phyloP scores from a whole-genome alignment of 2,329 filamentous ascomycete genomes.

The Domatiomyces catenatus region DNA sequence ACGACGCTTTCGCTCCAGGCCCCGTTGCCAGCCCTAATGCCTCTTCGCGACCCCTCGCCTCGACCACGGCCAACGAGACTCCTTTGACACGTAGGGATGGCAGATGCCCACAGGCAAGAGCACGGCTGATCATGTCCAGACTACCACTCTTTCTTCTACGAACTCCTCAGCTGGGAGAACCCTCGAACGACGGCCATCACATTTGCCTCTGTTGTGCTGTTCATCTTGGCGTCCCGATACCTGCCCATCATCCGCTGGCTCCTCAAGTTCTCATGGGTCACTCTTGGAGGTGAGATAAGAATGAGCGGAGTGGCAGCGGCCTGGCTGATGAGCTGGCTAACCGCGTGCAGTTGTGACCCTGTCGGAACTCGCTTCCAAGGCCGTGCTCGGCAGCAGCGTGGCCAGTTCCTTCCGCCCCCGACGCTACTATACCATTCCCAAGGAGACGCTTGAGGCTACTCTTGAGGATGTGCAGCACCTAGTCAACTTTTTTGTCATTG shows the following conservation, averaged over 20 bases:
- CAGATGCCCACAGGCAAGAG: not conserved
- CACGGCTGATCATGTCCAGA: conserved; percentile 24
- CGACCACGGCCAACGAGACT: conserved; percentile 44
- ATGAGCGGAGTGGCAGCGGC: conserved; percentile 1
- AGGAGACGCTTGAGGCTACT: conserved; percentile 46
- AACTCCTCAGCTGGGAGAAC: conserved; percentile 52
- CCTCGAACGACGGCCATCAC: conserved; percentile 48
- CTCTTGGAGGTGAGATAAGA: conserved; percentile 38
- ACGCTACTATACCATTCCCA: conserved; percentile 51
- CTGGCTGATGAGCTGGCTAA: not conserved
- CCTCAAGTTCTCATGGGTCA: conserved; percentile 45
- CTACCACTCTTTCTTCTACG: conserved; percentile 54
- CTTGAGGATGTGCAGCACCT: conserved; percentile 49
- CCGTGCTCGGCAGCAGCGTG: conserved; percentile 42
- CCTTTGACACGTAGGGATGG: conserved; percentile 41
- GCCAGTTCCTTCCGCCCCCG: conserved; percentile 46
- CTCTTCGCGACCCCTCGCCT: conserved; percentile 39
- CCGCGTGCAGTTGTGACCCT: conserved; percentile 32
- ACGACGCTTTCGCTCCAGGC: conserved; percentile 22
- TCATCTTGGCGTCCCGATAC: conserved; percentile 50
- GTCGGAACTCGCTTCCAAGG: conserved; percentile 41
- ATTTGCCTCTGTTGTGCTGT: conserved; percentile 38
- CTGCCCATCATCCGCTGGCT: conserved; percentile 46
- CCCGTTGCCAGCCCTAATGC: conserved; percentile 42
- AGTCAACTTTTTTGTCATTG: conserved; percentile 53